Base-by-base conservation (phyloP, 1,139 yeast genomes). In the Scheffersomyces illinoinensis region DNA sequence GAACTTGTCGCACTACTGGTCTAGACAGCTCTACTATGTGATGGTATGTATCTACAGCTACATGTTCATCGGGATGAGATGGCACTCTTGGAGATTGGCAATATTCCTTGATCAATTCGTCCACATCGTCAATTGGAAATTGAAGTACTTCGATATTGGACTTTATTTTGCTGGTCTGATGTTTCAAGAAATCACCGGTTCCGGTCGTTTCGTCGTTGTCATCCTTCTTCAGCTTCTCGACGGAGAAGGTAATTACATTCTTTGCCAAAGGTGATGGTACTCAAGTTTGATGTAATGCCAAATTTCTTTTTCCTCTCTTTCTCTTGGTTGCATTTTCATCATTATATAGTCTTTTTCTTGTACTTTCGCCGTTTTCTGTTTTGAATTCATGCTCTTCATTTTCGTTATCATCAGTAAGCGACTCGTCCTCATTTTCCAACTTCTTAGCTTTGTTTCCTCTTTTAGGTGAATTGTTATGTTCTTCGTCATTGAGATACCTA, bases 401-500 rank as follows among this genome's bases (percentile, higher is more conserved):
- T 21, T 57, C 58, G 17, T 54, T 59, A 5, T 57, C 55, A 18
- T 54, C 57, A 26, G 55, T 61, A 20, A 43, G 18, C 19, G 39
- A 46, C 19, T 47, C 53, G 39, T 46, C 56, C 6, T 53, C 58
- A 20, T 50, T 58, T 43, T 50, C 61, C 46, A 43, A 53, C 53
- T 68, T 69, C 58, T 70, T 76, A 6, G 76, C 65, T 59, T 74
- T 75, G 63, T 73, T 76, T 1, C 77, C 77, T 49, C 78, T 62
- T 57, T 76, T 76, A 4, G 78, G 77, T 43, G 73, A 72, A 59
- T 64, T 68, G 59, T 71, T 73, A 63, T 75, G 76, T 57, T 76
- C 81, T 61, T 81, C 84, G 57, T 80, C 86, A 1, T 78, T 82
- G 58, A 89, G 75, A 67, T 87, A 88, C 59, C 78, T 79, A 57